These are phyloP conservation scores for Alternaria brassicae DNA, from an alignment of 2,329 filamentous ascomycete genomes.

Conservation along the genomic window DNA sequence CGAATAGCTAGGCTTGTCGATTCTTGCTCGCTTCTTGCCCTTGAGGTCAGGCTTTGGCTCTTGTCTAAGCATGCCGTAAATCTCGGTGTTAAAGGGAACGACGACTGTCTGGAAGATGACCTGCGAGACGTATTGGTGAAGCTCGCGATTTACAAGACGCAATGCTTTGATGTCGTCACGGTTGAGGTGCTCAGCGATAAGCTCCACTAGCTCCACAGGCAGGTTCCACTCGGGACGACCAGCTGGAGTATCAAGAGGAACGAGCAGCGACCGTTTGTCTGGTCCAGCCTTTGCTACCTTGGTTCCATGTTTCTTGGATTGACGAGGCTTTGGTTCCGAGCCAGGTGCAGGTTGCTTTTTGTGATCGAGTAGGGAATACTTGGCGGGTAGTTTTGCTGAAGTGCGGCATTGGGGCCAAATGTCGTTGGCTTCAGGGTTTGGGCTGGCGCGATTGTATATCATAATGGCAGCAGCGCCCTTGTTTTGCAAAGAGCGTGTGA, in stretches of 20 bases:
- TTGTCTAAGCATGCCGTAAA: constrained; percentile 63
- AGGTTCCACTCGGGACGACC: constrained; percentile 55
- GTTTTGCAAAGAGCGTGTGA: constrained; percentile 19
- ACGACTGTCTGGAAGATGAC: constrained; percentile 69
- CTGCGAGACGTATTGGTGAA: constrained; percentile 64
- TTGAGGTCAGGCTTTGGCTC: constrained; percentile 46
- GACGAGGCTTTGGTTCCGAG: constrained; percentile 2
- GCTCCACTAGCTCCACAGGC: constrained; percentile 68
- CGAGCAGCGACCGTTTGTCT: not conserved
- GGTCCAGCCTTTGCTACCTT: not conserved
- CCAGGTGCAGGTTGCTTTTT: not conserved
- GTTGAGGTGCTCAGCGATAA: constrained; percentile 63
- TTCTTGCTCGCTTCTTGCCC: constrained; percentile 44
- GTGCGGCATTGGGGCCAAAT: constrained; percentile 48
- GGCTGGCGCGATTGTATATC: constrained; percentile 24
- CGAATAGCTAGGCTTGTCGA: constrained; percentile 38
- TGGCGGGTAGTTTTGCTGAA: constrained; percentile 33
- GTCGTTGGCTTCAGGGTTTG: constrained; percentile 41
- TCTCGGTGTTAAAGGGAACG: constrained; percentile 69
- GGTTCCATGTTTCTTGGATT: not conserved
- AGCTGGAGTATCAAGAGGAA: not conserved
- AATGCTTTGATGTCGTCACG: constrained; percentile 66
- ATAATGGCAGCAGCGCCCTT: constrained; percentile 37
- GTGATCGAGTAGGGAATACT: constrained; percentile 30
- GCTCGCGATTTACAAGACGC: constrained; percentile 67